Evolutionary conservation across 108 stramenopile genomes (phyloP).

Genomic region (Aurantiochytrium sp.): DNA sequence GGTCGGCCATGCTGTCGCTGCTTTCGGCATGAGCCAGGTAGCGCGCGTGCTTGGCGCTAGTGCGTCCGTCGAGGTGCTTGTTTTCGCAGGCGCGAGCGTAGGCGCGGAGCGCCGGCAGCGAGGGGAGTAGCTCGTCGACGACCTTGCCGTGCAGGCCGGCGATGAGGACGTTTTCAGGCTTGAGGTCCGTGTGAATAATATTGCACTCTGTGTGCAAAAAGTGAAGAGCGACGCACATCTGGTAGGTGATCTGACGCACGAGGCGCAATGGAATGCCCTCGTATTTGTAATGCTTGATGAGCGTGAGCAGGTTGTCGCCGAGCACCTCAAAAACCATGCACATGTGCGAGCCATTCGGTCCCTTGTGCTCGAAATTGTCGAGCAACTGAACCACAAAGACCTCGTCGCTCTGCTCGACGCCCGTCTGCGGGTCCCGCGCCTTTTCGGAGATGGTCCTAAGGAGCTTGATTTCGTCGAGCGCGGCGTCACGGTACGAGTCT

Average conservation of each 20-base stretch:
- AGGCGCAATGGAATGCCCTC: conserved; percentile 84
- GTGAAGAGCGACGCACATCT: conserved; percentile 83
- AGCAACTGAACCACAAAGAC: conserved; percentile 72
- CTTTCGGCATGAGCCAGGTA: not conserved
- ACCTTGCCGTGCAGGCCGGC: conserved; percentile 12
- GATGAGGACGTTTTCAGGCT: conserved; percentile 90
- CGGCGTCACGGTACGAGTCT: conserved; percentile 93
- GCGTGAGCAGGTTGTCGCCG: conserved; percentile 85
- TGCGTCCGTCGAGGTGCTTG: not conserved
- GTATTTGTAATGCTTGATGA: conserved; percentile 83
- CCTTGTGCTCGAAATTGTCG: conserved; percentile 88
- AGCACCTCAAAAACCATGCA: conserved; percentile 97
- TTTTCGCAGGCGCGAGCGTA: not conserved
- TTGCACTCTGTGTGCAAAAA: conserved; percentile 86
- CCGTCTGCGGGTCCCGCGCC: not conserved
- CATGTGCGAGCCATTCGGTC: conserved; percentile 91
- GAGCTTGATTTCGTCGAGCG: conserved; percentile 92
- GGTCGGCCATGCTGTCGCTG: no score
- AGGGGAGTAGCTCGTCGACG: not conserved
- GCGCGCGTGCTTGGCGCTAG: not conserved
- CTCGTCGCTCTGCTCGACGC: conserved; percentile 48
- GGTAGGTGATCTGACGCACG: conserved; percentile 79
- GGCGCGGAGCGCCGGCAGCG: not conserved
- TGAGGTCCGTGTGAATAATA: conserved; percentile 96
- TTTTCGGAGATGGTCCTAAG: conserved; percentile 65